Percentiles rank a stretch among this genome's conserved stretches.
Conservation (phyloP, 2,329 filamentous ascomycete genomes). For the Chaetomiaceae sp. region DNA sequence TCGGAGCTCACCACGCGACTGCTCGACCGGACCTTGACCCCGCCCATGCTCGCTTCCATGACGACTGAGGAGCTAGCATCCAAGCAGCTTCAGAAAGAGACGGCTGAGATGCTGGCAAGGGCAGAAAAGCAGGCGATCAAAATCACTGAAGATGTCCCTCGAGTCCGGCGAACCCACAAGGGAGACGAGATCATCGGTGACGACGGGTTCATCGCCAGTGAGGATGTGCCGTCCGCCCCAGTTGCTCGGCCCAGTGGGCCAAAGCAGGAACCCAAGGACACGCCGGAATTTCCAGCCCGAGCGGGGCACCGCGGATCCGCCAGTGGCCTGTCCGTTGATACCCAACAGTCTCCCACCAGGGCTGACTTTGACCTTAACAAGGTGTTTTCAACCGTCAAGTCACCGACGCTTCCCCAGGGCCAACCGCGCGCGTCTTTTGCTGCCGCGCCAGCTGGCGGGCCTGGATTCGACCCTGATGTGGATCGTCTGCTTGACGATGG, state of each 20-base stretch:
- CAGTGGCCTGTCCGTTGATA: conserved; percentile 39
- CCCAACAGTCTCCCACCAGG: conserved; percentile 50
- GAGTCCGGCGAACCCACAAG: conserved; percentile 87
- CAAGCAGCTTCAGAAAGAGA: conserved; percentile 76
- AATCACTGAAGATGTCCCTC: conserved; percentile 67
- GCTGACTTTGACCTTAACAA: conserved; percentile 77
- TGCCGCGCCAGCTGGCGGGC: conserved; percentile 44
- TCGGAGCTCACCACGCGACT: conserved; percentile 69
- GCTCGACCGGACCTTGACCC: conserved; percentile 65
- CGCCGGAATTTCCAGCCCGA: conserved; percentile 24
- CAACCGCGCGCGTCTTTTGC: conserved; percentile 44
- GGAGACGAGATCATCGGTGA: conserved; percentile 86
- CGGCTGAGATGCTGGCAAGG: conserved; percentile 69
- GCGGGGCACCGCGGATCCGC: conserved; percentile 17
- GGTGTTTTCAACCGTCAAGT: conserved; percentile 78
- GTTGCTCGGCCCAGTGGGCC: conserved; percentile 32
- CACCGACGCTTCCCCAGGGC: conserved; percentile 52
- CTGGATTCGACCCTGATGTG: conserved; percentile 78
- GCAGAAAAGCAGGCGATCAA: conserved; percentile 82
- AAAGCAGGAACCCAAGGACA: conserved; percentile 22
- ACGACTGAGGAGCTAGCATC: conserved; percentile 85
- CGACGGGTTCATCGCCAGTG: conserved; percentile 46
- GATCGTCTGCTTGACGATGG: conserved; percentile 83
- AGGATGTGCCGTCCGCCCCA: conserved; percentile 37
- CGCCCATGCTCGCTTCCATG: conserved; percentile 81